These are phyloP conservation scores for Incumbomyces lentus DNA, from an alignment of 2,329 filamentous ascomycete species.

Conservation along the genomic window DNA sequence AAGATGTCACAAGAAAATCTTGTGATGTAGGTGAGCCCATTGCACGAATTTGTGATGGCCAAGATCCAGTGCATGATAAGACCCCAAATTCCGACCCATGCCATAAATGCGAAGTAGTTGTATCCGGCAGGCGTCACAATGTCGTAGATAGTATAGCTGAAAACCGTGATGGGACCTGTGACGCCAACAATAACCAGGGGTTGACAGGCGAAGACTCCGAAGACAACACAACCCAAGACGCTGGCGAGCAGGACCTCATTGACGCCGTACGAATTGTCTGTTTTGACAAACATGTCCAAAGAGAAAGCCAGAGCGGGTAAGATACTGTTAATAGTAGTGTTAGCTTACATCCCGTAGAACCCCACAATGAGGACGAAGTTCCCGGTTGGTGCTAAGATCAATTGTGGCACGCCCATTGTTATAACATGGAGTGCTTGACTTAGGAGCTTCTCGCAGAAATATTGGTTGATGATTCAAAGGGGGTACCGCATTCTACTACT, in stretches of 20 bases:
- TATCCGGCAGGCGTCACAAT: conserved; percentile 69
- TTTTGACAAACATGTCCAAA: conserved; percentile 87
- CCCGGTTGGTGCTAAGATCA: too few relatives aligned
- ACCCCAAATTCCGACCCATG: conserved; percentile 82
- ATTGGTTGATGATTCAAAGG: too few relatives aligned
- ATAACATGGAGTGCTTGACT: conserved; percentile 15
- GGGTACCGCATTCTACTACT: too few relatives aligned
- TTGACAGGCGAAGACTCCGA: conserved; percentile 68
- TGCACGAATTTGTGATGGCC: conserved; percentile 76
- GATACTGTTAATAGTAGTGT: background rate
- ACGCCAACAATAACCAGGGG: conserved; percentile 86
- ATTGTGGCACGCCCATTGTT: too few relatives aligned
- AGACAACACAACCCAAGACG: conserved; percentile 72
- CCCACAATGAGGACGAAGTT: too few relatives aligned
- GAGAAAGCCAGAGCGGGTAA: conserved; percentile 79
- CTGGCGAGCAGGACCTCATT: conserved; percentile 85
- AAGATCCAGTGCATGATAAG: conserved; percentile 75
- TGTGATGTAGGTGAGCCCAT: conserved; percentile 79
- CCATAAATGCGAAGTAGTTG: conserved; percentile 83
- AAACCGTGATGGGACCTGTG: conserved; percentile 83
- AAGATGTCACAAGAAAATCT: conserved; percentile 90
- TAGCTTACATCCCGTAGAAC: too few relatives aligned
- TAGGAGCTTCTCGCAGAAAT: conserved; percentile 8
- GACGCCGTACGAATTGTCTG: conserved; percentile 71
- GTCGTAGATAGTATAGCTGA: conserved; percentile 89